Evolutionary conservation across 108 stramenopile species (phyloP).

Genomic region (Chaetoceros tenuissimus): DNA sequence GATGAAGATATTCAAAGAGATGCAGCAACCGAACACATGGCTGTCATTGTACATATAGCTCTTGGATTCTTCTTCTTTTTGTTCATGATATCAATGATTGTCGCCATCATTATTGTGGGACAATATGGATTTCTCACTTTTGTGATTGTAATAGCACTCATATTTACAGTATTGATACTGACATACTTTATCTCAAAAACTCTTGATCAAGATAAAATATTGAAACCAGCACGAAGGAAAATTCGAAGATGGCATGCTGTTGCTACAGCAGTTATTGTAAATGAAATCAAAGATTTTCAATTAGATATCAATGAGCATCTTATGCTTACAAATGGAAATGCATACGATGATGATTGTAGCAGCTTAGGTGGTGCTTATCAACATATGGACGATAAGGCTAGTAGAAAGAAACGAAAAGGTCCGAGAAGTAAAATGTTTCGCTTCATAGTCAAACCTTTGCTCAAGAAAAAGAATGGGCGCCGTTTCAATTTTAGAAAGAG

Average conservation of each 20-base stretch:
- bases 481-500: neutral
- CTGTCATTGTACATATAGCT: slow-evolving; percentile 4
- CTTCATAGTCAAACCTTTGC: slow-evolving; percentile 7
- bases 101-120: neutral
- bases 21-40: slow-evolving; percentile 1
- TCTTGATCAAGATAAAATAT: slow-evolving; percentile 1
- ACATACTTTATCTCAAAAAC: neutral
- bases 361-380: neutral
- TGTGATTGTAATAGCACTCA: neutral
- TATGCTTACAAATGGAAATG: slow-evolving; percentile 9
- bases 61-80: slow-evolving; percentile 6
- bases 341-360: neutral
- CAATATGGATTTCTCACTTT: slow-evolving; percentile 6
- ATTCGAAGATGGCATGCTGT: slow-evolving; percentile 9
- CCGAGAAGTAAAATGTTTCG: slow-evolving; percentile 2
- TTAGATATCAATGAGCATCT: slow-evolving; percentile 12
- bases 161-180: neutral
- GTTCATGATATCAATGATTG: neutral
- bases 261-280: slow-evolving; percentile 5
- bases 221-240: slow-evolving; percentile 6
- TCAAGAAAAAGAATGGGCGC: neutral
- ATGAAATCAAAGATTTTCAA: slow-evolving; percentile 11
- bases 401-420: neutral
- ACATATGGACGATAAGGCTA: neutral
- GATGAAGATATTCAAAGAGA: slow-evolving; percentile 12